Evolutionary conservation across 106 monocot species (phyloP), one percentile per base, ranked within the genome.

Genomic region (Vanilla planifolia): DNA sequence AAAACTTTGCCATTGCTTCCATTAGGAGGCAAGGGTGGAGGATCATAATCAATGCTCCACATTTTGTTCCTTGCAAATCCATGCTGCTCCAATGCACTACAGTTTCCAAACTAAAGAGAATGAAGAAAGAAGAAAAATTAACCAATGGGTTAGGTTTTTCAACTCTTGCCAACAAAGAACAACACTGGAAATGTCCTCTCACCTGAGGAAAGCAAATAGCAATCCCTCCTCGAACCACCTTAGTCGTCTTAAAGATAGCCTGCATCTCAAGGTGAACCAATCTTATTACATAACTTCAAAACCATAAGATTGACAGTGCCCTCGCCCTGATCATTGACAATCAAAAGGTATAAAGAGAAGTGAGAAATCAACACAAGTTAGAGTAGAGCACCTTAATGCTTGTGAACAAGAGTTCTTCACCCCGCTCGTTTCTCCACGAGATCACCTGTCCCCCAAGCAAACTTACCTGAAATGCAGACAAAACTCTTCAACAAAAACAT

Each of bases 301-400:
- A 40, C 14, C n/a, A n/a, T n/a, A n/a, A n/a, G n/a, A n/a, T n/a
- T n/a, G n/a, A n/a, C n/a, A n/a, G n/a, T n/a, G n/a, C n/a, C n/a
- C n/a, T n/a, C n/a, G n/a, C n/a, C n/a, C n/a, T n/a, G n/a, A n/a
- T n/a, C n/a, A n/a, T n/a, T n/a, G n/a, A n/a, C n/a, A n/a, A n/a
- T n/a, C n/a, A n/a, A n/a, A n/a, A n/a, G n/a, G n/a, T n/a, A n/a
- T n/a, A n/a, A n/a, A n/a, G n/a, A n/a, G n/a, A n/a, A n/a, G n/a
- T n/a, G n/a, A n/a, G n/a, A n/a, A n/a, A n/a, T n/a, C n/a, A n/a
- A n/a, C n/a, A n/a, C n/a, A n/a, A n/a, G n/a, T n/a, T n/a, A n/a
- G n/a, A n/a, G n/a, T n/a, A n/a, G n/a, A n/a, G n/a, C n/a, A n/a
- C 93, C 88, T 93, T 93, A 40, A 81, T 77, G 45, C 88, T 93